Evolutionary conservation across 371 early-diverging fungal species (phyloP), one percentile per base, ranked within the genome.

Genomic region (Haplosporangium sp.): DNA sequence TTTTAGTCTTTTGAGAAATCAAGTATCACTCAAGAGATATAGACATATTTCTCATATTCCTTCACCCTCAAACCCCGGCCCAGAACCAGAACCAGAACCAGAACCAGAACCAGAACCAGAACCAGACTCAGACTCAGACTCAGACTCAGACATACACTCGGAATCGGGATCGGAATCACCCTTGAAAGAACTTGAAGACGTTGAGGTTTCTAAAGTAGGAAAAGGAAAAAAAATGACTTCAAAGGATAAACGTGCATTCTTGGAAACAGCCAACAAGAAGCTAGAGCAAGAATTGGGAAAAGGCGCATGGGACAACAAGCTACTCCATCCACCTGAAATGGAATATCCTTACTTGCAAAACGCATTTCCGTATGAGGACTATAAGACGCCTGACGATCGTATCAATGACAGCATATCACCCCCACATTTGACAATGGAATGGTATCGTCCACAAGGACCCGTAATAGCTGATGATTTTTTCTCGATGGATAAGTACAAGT

Each of bases 401-500:
- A 20, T 70, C 9, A n/a, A 17, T 6, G 58, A 56, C 4, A 38
- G 17, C 11, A 37, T n/a, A 2, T 7, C n/a, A 40, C 61, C 58
- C 34, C 9, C 44, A 11, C 60, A 58, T 0, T 11, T 68, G 44
- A 20, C 60, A 6, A 5, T 35, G 0, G 65, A 45, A 0, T 76
- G 77, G 77, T 65, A 76, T 40, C 5, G 34, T 4, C 72, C 72
- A 4, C 77, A 76, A 27, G 72, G 72, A n/a, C 39, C 48, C 8
- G 34, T 71, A 3, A 35, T 27, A 0, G 39, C 13, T 2, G 69
- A 71, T 4, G 72, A 76, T 19, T 39, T 67, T 8, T 76, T 76
- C 38, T 64, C 77, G 10, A 37, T 34, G 58, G 39, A 60, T 35
- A 76, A 76, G 65, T 20, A 63, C 27, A 37, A 63, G 10, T 67